phyloP scores from a whole-genome alignment of 1,284 basidiomycete species.

The Boletus coffeatus region DNA sequence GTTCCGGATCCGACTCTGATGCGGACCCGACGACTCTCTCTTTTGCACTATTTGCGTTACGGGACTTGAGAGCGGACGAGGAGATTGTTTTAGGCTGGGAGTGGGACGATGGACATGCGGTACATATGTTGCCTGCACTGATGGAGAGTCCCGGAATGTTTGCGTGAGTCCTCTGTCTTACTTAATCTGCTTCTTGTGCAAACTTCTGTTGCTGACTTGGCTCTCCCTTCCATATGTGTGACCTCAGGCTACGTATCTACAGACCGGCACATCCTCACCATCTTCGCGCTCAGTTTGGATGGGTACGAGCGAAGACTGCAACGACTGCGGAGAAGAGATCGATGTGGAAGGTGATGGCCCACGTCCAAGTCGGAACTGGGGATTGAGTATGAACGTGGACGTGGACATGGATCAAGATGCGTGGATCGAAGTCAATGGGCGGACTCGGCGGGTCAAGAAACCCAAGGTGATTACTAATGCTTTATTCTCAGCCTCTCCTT shows the following conservation, averaged over 20 bases:
- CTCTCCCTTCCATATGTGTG: neutral
- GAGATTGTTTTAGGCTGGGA: conserved; percentile 94
- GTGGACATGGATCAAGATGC: conserved; percentile 24
- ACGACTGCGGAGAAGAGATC: conserved; percentile 16
- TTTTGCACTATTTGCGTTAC: conserved; percentile 82
- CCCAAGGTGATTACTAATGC: conserved; percentile 8
- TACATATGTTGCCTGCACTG: conserved; percentile 76
- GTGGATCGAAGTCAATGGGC: conserved; percentile 5
- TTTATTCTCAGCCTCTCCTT: no score
- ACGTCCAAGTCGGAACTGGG: conserved; percentile 10
- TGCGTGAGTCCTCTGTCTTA: conserved; percentile 38
- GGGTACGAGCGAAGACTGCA: conserved; percentile 16
- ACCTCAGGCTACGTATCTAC: neutral
- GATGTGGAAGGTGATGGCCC: conserved; percentile 25
- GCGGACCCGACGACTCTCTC: conserved; percentile 44
- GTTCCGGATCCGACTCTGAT: conserved; percentile 32
- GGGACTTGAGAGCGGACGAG: conserved; percentile 74
- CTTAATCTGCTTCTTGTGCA: neutral
- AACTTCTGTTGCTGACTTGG: conserved; percentile 4
- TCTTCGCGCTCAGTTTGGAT: conserved; percentile 51
- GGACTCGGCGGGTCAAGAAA: conserved; percentile 15
- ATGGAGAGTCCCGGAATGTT: conserved; percentile 53
- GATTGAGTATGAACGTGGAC: conserved; percentile 26
- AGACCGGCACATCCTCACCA: conserved; percentile 49
- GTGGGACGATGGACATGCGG: conserved; percentile 91